Evolutionary conservation across 139 green algal genomes (phyloP).

Genomic region (Coelastrella sp.): DNA sequence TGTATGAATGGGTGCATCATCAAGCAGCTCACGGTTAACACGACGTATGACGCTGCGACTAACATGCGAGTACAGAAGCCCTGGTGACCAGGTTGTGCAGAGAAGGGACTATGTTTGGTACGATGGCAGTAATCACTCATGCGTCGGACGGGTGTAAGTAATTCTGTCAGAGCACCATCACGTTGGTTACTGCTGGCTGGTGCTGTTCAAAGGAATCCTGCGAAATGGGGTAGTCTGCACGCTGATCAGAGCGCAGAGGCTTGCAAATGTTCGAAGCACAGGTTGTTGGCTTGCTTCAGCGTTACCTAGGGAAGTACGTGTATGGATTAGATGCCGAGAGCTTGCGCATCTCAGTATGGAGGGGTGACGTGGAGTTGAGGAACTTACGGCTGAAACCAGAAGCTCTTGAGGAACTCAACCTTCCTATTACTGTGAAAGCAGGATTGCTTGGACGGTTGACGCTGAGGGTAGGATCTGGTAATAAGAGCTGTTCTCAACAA

Average conservation of each 20-base stretch:
- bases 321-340: conserved; percentile 83
- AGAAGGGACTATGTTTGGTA: too few species aligned
- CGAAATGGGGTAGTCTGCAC: background rate
- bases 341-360: conserved; percentile 86
- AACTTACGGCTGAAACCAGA: conserved; percentile 94
- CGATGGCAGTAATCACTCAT: too few species aligned
- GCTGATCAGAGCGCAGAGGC: background rate
- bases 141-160: too few species aligned
- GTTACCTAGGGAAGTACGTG: conserved; percentile 90
- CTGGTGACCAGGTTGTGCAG: too few species aligned
- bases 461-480: conserved; percentile 86
- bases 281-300: conserved; percentile 85
- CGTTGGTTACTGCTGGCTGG: too few species aligned
- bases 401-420: conserved; percentile 87
- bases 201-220: too few species aligned
- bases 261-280: conserved; percentile 84
- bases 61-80: too few species aligned
- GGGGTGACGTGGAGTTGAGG: conserved; percentile 91
- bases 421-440: conserved; percentile 91
- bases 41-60: too few species aligned
- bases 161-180: too few species aligned
- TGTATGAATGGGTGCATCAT: too few species aligned
- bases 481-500: too few species aligned
- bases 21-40: too few species aligned
- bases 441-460: conserved; percentile 91